Evolutionary conservation across 805 yeast genomes (phyloP).

Genomic region (Ogataea kodamae): DNA sequence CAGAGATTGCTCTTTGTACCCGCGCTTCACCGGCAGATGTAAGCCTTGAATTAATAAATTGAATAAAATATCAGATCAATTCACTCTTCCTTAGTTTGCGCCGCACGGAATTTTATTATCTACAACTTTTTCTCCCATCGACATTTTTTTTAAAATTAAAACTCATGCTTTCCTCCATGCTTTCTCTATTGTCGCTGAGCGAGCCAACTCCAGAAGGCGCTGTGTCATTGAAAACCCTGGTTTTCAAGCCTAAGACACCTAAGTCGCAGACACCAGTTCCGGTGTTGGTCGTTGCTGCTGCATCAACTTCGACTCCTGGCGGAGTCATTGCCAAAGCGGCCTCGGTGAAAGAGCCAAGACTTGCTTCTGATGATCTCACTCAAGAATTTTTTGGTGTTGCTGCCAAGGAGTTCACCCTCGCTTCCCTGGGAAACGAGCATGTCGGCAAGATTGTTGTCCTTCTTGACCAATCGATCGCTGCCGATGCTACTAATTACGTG

Average conservation of each 20-base stretch:
- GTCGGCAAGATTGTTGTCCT: conserved; percentile 56
- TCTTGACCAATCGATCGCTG: conserved; percentile 48
- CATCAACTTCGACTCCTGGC: conserved; percentile 66
- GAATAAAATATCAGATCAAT: not conserved
- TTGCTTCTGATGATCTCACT: conserved; percentile 80
- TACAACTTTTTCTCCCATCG: conserved; percentile 1
- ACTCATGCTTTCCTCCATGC: conserved; percentile 57
- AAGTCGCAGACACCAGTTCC: conserved; percentile 78
- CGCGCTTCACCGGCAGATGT: conserved; percentile 97
- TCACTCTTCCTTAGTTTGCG: no score
- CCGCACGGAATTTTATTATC: conserved; percentile 1
- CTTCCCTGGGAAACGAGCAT: conserved; percentile 43
- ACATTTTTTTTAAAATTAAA: conserved; percentile 6
- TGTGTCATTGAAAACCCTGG: conserved; percentile 64
- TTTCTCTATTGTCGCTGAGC: conserved; percentile 62
- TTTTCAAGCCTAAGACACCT: conserved; percentile 89
- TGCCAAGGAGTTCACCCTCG: conserved; percentile 62
- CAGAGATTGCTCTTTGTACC: conserved; percentile 96
- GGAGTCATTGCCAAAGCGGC: conserved; percentile 62
- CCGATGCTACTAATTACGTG: conserved; percentile 38
- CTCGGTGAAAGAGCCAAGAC: conserved; percentile 76
- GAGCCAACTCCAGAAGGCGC: conserved; percentile 51
- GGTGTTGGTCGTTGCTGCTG: conserved; percentile 72
- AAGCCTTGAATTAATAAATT: conserved; percentile 57
- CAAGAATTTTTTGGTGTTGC: conserved; percentile 54